These are phyloP conservation scores for Tolypocladium nubicola DNA, from an alignment of 2,329 filamentous ascomycete genomes.

Conservation along the genomic window DNA sequence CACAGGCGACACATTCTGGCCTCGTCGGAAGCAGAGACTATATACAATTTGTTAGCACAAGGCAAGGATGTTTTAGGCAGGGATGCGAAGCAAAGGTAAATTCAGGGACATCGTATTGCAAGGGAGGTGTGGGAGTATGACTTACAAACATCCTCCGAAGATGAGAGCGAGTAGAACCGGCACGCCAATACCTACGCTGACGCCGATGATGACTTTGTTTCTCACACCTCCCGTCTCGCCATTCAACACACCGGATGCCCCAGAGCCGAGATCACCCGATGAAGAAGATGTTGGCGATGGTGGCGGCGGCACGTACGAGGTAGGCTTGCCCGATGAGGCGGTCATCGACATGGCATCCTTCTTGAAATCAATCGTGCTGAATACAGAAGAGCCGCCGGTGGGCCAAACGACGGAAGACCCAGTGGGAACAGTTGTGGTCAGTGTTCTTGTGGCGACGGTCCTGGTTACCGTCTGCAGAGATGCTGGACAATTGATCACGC, in stretches of 20 bases:
- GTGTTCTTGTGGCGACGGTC: slow-evolving; percentile 24
- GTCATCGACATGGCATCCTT: slow-evolving; percentile 14
- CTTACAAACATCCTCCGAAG: slow-evolving; percentile 19
- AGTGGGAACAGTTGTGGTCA: slow-evolving; percentile 27
- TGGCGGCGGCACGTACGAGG: slow-evolving; percentile 29
- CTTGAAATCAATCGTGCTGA: slow-evolving; percentile 30
- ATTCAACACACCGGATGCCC: slow-evolving; percentile 7
- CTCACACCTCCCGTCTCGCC: slow-evolving; percentile 21
- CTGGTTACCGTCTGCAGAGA: slow-evolving; percentile 35
- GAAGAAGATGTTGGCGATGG: slow-evolving; percentile 15
- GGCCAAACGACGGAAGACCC: slow-evolving; percentile 18
- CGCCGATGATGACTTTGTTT: slow-evolving; percentile 36
- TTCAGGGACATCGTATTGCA: not conserved
- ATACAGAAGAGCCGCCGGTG: slow-evolving; percentile 12
- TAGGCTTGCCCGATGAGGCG: slow-evolving; percentile 27
- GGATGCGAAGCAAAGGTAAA: not conserved
- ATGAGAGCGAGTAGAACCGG: slow-evolving; percentile 23
- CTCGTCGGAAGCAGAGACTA: not conserved
- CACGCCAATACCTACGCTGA: slow-evolving; percentile 34
- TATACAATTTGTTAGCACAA: not conserved
- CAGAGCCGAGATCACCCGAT: not conserved
- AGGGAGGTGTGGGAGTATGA: not conserved
- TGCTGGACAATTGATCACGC: slow-evolving; percentile 36
- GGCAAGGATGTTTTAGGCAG: not conserved
- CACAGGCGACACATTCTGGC: not conserved